Evolutionary conservation across 805 yeast genomes (phyloP), one percentile per base, ranked within the genome.

Genomic region (Starmerella lactis-condensi): DNA sequence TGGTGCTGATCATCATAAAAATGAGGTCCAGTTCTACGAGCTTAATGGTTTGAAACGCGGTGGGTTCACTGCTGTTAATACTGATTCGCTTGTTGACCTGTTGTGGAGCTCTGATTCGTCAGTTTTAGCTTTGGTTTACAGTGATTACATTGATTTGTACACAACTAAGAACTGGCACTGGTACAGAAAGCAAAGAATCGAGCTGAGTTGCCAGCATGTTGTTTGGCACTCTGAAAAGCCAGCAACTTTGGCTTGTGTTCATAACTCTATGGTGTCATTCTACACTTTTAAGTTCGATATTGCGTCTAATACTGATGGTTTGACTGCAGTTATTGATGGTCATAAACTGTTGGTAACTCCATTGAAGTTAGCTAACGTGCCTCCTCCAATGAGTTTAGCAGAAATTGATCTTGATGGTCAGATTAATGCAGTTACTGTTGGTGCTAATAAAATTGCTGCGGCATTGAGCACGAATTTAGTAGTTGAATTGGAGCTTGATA

Each of bases 161-260:
- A 72, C 91, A 1, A 62, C 77, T 3, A 82, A 78, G 48, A 89
- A 89, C 53, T 89, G 83, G 53, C 91, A 83, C 48, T 89, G 98
- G 98, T 82, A 77, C 53, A 61, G 83, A 43, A 89, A 89, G 47
- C 91, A 77, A 52, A 91, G 76, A 46, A 53, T 83, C 4, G 7
- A 7, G 12, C n/a, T 44, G 47, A 2, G 12, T 26, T 20, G 36
- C 43, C 6, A 11, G 10, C 22, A 25, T 11, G 38, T 41, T 38
- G 40, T 46, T n/a, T 89, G 93, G 72, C 95, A 85, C 48, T 85
- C 91, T 1, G 96, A 83, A 49, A 76, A 78, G 48, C 81, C 91
- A 2, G 62, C 73, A 24, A 71, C 77, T 21, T 49, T 83, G 31
- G 63, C 82, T 64, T 56, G 76, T 7, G 30, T 39, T 14, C 38